Conservation (phyloP, 768 basidiomycete genomes). For the Naematelia aurantialba region DNA sequence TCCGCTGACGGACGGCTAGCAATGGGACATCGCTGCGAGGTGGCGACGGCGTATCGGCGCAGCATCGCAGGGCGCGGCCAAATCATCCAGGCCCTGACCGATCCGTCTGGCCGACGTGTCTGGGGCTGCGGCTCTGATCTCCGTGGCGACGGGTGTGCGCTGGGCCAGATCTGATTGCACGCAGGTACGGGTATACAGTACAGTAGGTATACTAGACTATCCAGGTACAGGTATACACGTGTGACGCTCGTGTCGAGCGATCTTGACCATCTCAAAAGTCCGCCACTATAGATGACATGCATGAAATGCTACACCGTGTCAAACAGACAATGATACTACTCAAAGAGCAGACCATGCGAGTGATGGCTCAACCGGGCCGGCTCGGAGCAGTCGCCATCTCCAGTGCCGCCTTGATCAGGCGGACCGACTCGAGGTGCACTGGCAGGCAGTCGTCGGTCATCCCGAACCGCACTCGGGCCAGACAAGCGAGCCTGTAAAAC, state of each 20-base stretch:
- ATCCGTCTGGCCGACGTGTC: constrained; percentile 63
- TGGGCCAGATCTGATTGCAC: constrained; percentile 64
- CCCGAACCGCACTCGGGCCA: constrained; percentile 20
- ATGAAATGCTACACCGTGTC: neutral
- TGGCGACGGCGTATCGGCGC: constrained; percentile 61
- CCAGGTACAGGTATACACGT: too few relatives aligned
- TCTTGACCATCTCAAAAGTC: too few relatives aligned
- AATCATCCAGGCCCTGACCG: constrained; percentile 74
- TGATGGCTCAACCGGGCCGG: neutral
- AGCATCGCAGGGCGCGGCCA: constrained; percentile 53
- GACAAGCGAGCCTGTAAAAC: constrained; percentile 15
- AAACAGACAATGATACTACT: neutral
- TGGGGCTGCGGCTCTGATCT: constrained; percentile 95
- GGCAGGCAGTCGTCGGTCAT: constrained; percentile 11
- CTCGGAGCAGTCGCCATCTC: neutral
- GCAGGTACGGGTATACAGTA: neutral
- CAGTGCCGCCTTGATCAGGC: constrained; percentile 2
- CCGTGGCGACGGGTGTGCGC: constrained; percentile 82
- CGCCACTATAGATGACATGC: too few relatives aligned
- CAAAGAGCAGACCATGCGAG: too few relatives aligned
- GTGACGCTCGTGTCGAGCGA: too few relatives aligned
- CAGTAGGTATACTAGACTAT: too few relatives aligned
- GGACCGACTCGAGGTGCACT: constrained; percentile 18
- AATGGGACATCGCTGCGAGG: constrained; percentile 83
- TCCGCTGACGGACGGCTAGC: constrained; percentile 52